Evolutionary conservation across 768 basidiomycete species (phyloP).

Genomic region (Lyophyllum shimeji): DNA sequence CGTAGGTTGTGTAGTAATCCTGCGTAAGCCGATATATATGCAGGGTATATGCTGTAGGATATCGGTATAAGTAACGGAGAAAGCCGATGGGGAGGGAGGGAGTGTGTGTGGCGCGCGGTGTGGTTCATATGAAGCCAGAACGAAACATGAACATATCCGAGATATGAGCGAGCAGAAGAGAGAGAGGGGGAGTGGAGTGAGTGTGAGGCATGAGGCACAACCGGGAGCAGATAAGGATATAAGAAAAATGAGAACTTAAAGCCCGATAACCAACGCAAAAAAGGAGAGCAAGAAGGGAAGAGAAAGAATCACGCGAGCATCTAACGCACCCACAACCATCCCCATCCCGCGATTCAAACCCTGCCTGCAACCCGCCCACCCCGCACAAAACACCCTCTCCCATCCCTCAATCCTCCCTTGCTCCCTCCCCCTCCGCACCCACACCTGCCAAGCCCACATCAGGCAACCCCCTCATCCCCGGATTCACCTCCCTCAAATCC

Average conservation of each 20-base stretch:
- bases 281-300: background rate
- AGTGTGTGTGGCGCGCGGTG: slow-evolving; percentile 6
- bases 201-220: no score
- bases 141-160: background rate
- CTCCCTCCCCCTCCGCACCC: slow-evolving; percentile 11
- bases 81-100: background rate
- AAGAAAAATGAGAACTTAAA: background rate
- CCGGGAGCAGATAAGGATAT: background rate
- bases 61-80: background rate
- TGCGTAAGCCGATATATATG: background rate
- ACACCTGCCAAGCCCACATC: no score
- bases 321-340: background rate
- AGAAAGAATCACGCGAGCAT: background rate
- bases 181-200: no score
- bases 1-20: background rate
- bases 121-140: background rate
- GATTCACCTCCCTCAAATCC: slow-evolving; percentile 76
- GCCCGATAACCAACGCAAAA: background rate
- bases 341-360: no score
- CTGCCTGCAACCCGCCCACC: background rate
- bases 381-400: background rate
- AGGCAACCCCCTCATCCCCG: slow-evolving; percentile 46
- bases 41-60: slow-evolving; percentile 8
- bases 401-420: slow-evolving; percentile 1
- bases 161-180: background rate